Evolutionary conservation across 495 filamentous ascomycete species (phyloP).

Genomic region (Talaromyces trachyspermus): DNA sequence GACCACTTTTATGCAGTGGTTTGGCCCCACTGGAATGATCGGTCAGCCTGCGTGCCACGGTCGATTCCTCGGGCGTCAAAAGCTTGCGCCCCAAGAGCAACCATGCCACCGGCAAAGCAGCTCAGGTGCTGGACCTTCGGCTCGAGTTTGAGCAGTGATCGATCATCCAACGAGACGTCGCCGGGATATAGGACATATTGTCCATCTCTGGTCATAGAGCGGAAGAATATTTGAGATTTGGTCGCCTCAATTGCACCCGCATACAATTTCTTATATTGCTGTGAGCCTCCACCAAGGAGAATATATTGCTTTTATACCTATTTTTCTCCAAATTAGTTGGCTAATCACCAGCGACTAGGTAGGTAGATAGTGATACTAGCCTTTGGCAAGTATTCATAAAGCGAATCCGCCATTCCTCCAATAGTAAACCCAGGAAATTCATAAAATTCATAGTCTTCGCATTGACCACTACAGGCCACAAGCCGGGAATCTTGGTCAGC

Average conservation of each 20-base stretch:
- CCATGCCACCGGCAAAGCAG: slow-evolving; percentile 85
- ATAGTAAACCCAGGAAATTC: not conserved
- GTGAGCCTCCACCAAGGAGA: slow-evolving; percentile 23
- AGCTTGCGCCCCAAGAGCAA: slow-evolving; percentile 70
- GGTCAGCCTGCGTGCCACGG: slow-evolving; percentile 62
- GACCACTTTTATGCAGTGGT: too few relatives aligned
- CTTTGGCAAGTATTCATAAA: slow-evolving; percentile 28
- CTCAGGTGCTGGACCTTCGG: slow-evolving; percentile 51
- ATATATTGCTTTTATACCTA: slow-evolving; percentile 14
- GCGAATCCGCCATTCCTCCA: slow-evolving; percentile 20
- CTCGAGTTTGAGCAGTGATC: slow-evolving; percentile 15
- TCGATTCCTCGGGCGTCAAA: slow-evolving; percentile 60
- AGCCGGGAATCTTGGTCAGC: slow-evolving; percentile 57
- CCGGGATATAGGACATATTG: slow-evolving; percentile 28
- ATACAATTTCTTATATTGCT: slow-evolving; percentile 39
- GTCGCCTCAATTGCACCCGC: slow-evolving; percentile 24
- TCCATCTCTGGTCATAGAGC: slow-evolving; percentile 32
- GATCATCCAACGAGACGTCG: not conserved
- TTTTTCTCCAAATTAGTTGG: not conserved
- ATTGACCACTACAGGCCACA: slow-evolving; percentile 43
- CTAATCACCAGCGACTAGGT: too few relatives aligned
- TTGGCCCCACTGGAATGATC: slow-evolving; percentile 85
- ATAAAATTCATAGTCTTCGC: not conserved
- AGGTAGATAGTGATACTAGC: too few relatives aligned
- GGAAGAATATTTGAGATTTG: slow-evolving; percentile 34